Evolutionary conservation across 352 stramenopile genomes (phyloP), one percentile per base, ranked within the genome.

Genomic region (Phytophthora melonis): DNA sequence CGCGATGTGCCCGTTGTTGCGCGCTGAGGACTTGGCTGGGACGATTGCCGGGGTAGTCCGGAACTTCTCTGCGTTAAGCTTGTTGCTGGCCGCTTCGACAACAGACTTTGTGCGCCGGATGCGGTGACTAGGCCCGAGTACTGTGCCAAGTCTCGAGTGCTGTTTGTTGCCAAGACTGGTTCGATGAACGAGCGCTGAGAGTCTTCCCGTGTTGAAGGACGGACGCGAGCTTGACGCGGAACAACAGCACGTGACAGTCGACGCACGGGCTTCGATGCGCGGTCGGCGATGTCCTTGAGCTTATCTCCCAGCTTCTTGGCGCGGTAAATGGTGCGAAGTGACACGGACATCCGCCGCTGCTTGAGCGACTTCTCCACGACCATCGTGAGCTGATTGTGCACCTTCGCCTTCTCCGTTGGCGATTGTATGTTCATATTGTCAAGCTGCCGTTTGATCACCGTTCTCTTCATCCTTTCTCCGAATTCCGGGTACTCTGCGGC

Each of bases 401-500:
- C 79, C 54, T 93, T 93, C 47, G 86, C 84, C 58, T 93, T 93
- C 64, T 92, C 87, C 0, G 73, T 72, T 0, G 86, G 81, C 14
- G 86, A 93, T 50, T 90, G 81, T 55, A 94, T 93, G 53, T 94
- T 93, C 88, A 94, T 94, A 74, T 94, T 94, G 69, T 94, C 83
- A 9, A 94, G 68, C 61, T 94, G 88, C 3, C 88, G 79, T 56
- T 94, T 91, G 69, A 94, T 93, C 36, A 94, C 88, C 9, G 87
- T 93, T 57, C 83, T 78, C 66, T 94, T 94, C 84, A 95, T 93
- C 32, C 84, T 82, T 43, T 93, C 86, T 30, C 87, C 87, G 59
- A 95, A 93, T 66, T 95, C 84, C 0, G 88, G 86, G 64, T 93
- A 92, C 61, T 93, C 88, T 16, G 86, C 84, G 10, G 89, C 84